These are phyloP conservation scores for Omphalea diandra DNA, from an alignment of 441 rosid species.

Conservation along the genomic window DNA sequence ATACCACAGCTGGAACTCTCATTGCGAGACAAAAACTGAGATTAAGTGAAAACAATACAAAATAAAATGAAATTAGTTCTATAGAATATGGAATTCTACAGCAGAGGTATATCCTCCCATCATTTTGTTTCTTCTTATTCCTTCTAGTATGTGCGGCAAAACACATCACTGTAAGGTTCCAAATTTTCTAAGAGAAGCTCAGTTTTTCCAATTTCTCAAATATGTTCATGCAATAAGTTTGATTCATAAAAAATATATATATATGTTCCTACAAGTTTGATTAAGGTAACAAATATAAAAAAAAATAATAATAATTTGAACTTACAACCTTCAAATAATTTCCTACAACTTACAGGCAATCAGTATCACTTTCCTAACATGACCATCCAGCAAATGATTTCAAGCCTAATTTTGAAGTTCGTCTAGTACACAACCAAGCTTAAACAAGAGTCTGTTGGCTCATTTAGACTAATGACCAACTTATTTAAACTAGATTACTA, in stretches of 20 bases:
- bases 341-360: no score
- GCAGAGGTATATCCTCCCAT: background rate
- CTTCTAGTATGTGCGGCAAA: background rate
- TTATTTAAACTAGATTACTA: no score
- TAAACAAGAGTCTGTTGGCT: no score
- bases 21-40: constrained; percentile 44
- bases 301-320: no score
- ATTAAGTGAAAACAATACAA: constrained; percentile 13
- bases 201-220: background rate
- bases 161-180: background rate
- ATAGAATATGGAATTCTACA: background rate
- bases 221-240: background rate
- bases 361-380: background rate
- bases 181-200: background rate
- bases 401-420: no score
- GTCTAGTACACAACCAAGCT: no score
- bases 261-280: no score
- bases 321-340: no score
- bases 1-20: constrained; percentile 26
- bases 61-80: constrained; percentile 12
- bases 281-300: no score
- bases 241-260: no score
- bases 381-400: background rate
- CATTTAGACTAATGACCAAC: no score
- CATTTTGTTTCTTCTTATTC: background rate